These are phyloP conservation scores for Peribolospora baueri DNA, from an alignment of 768 basidiomycete species.

Conservation along the genomic window DNA sequence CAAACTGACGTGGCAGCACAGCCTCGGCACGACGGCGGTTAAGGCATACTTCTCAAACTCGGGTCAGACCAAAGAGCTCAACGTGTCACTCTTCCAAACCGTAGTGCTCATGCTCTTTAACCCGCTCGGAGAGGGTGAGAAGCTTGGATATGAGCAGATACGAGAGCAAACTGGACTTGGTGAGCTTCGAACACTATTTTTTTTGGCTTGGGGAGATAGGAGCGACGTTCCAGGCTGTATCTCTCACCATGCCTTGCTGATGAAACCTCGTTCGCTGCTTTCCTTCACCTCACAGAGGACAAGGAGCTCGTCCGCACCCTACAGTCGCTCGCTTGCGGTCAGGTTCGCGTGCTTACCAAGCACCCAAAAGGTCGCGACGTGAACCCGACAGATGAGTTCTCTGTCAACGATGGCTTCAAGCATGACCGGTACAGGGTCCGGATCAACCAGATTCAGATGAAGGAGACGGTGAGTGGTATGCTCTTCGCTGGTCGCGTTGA, in stretches of 20 bases:
- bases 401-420: conserved; percentile 58
- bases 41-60: conserved; percentile 36
- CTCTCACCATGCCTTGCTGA: not conserved
- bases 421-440: conserved; percentile 56
- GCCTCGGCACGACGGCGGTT: conserved; percentile 58
- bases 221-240: too few relatives aligned
- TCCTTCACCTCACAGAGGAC: conserved; percentile 27
- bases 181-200: conserved; percentile 20
- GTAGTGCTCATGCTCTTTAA: conserved; percentile 73
- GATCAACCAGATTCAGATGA: conserved; percentile 87
- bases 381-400: conserved; percentile 45
- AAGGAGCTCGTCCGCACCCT: conserved; percentile 55
- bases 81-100: conserved; percentile 73
- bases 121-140: conserved; percentile 23
- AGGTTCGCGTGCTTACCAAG: conserved; percentile 67
- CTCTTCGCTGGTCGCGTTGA: not conserved
- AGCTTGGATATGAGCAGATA: conserved; percentile 43
- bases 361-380: conserved; percentile 55
- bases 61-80: conserved; percentile 46
- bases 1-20: conserved; percentile 62
- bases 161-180: conserved; percentile 44
- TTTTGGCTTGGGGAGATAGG: too few relatives aligned
- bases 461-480: conserved; percentile 46
- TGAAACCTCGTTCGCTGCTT: not conserved
- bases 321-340: conserved; percentile 78